Percentiles rank a stretch among this genome's conserved stretches.
Evolutionary conservation across 139 green algal species (phyloP).

Genomic region (Raphidocelis subcapitata): DNA sequence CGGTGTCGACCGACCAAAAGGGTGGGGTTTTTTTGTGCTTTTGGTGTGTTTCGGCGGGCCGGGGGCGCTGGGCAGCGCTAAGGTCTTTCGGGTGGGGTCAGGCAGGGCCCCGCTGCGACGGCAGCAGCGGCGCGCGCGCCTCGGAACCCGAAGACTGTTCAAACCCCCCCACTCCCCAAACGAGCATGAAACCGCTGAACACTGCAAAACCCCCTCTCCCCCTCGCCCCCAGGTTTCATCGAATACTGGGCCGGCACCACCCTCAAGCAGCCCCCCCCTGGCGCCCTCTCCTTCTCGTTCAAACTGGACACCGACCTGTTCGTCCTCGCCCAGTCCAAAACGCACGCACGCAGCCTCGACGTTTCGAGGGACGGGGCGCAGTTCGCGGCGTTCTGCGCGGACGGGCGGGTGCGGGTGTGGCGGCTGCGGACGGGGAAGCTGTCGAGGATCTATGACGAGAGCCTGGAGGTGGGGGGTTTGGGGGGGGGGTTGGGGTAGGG

Average conservation of each 20-base stretch:
- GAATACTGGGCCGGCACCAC: slow-evolving; percentile 82
- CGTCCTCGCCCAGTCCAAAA: slow-evolving; percentile 62
- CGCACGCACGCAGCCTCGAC: slow-evolving; percentile 25
- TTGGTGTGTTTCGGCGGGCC: background rate
- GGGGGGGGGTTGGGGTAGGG: background rate
- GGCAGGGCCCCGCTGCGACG: no score
- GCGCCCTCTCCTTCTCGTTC: slow-evolving; percentile 62
- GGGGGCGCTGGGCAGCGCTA: no score
- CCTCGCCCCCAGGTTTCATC: slow-evolving; percentile 64
- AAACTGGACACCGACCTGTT: slow-evolving; percentile 96
- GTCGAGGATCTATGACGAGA: slow-evolving; percentile 84
- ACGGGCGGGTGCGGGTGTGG: slow-evolving; percentile 90
- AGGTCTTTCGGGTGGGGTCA: no score
- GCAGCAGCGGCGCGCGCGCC: no score
- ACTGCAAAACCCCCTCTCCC: background rate
- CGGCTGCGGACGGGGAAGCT: slow-evolving; percentile 86
- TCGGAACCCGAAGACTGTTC: background rate
- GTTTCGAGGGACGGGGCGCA: slow-evolving; percentile 78
- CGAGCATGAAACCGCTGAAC: background rate
- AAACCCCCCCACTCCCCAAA: background rate
- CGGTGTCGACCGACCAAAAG: slow-evolving; percentile 60
- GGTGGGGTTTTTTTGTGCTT: slow-evolving; percentile 28
- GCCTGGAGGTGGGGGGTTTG: slow-evolving; percentile 46
- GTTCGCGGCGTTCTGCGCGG: slow-evolving; percentile 73
- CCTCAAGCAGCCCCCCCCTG: slow-evolving; percentile 10